Conservation (phyloP, 2,329 filamentous ascomycete species). For the Arthrocladium fulminans region DNA sequence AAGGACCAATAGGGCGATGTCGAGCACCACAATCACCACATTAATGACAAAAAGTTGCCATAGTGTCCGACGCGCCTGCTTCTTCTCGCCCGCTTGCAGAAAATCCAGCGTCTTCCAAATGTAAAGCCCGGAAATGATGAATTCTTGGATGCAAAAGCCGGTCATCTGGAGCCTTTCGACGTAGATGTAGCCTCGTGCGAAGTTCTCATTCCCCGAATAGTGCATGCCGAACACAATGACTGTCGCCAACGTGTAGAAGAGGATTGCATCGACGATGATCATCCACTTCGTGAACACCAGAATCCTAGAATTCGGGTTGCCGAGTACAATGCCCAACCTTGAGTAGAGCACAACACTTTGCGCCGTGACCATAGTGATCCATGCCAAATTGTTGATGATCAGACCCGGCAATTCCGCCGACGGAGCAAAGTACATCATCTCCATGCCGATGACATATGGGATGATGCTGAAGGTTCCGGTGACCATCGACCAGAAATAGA, state of each 20-base stretch:
- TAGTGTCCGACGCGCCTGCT: slow-evolving; percentile 24
- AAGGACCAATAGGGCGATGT: slow-evolving; percentile 34
- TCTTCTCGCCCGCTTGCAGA: slow-evolving; percentile 9
- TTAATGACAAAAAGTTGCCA: slow-evolving; percentile 48
- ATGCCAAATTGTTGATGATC: slow-evolving; percentile 44
- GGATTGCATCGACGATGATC: slow-evolving; percentile 48
- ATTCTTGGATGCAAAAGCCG: slow-evolving; percentile 39
- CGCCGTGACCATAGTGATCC: slow-evolving; percentile 54
- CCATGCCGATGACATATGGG: slow-evolving; percentile 28
- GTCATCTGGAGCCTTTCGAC: slow-evolving; percentile 40
- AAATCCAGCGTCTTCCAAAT: slow-evolving; percentile 44
- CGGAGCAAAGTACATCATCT: slow-evolving; percentile 11
- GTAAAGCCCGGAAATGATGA: slow-evolving; percentile 42
- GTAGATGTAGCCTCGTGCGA: slow-evolving; percentile 31
- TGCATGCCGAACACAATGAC: slow-evolving; percentile 10
- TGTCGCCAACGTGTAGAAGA: slow-evolving; percentile 43
- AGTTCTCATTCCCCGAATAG: slow-evolving; percentile 24
- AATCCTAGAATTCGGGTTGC: slow-evolving; percentile 41
- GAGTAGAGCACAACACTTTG: slow-evolving; percentile 56
- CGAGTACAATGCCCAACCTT: slow-evolving; percentile 51
- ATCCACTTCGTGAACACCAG: slow-evolving; percentile 46
- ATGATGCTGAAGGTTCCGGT: slow-evolving; percentile 37
- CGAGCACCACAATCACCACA: slow-evolving; percentile 38
- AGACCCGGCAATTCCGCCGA: slow-evolving; percentile 16
- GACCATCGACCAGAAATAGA: slow-evolving; percentile 44